Percentiles rank a stretch among this genome's conserved stretches.
These are phyloP conservation scores for Rutstroemia sp. DNA, from an alignment of 2,329 filamentous ascomycete genomes.

Conservation along the genomic window DNA sequence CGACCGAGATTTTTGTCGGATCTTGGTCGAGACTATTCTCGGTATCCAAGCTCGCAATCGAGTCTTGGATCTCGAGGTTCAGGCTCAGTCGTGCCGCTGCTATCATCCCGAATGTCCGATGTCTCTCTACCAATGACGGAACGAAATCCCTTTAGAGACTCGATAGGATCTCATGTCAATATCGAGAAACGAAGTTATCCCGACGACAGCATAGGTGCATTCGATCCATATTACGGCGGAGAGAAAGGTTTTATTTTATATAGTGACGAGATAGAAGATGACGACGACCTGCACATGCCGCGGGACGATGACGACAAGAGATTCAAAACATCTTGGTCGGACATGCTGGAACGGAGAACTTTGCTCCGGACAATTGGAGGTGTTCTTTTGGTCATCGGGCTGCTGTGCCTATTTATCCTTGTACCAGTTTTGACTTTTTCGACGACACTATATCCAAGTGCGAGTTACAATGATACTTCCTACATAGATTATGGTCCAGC, in stretches of 20 bases:
- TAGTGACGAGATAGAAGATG: conserved; percentile 42
- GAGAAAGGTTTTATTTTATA: conserved; percentile 35
- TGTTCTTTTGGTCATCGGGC: conserved; percentile 39
- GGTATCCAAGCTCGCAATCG: conserved; percentile 21
- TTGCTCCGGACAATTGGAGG: conserved; percentile 31
- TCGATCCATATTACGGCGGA: conserved; percentile 35
- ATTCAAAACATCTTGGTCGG: conserved; percentile 34
- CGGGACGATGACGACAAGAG: conserved; percentile 39
- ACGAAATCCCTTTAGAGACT: conserved; percentile 19
- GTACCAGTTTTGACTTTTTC: conserved; percentile 42
- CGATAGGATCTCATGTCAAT: conserved; percentile 18
- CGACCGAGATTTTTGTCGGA: conserved; percentile 20
- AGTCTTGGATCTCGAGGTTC: neutral
- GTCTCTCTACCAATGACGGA: conserved; percentile 13
- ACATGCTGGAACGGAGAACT: conserved; percentile 38
- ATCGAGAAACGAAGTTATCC: conserved; percentile 34
- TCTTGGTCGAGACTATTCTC: conserved; percentile 27
- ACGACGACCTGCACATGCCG: conserved; percentile 48
- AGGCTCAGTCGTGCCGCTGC: neutral
- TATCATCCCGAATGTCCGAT: neutral
- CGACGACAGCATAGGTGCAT: conserved; percentile 40
- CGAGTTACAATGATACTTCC: neutral
- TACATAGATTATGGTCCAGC: conserved; percentile 15
- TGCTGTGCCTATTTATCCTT: conserved; percentile 42
- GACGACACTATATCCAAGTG: conserved; percentile 15